phyloP scores from a whole-genome alignment of 768 basidiomycete species.

The Trametes cubensis region DNA sequence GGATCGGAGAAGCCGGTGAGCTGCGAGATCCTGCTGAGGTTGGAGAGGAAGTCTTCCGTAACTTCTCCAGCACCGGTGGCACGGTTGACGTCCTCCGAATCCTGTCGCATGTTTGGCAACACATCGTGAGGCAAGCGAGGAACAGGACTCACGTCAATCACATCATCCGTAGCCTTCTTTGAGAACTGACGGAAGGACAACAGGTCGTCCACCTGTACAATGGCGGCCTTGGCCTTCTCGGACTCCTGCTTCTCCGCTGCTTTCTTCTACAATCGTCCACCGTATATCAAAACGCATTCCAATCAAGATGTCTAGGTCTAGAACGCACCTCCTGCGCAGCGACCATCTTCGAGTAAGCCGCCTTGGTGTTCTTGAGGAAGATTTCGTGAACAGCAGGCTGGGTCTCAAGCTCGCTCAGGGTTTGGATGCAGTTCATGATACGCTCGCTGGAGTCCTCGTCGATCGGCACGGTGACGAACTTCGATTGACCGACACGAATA shows the following conservation, averaged over 20 bases:
- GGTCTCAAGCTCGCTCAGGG: conserved; percentile 76
- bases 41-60: conserved; percentile 92
- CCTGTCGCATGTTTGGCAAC: conserved; percentile 48
- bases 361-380: conserved; percentile 85
- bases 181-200: conserved; percentile 93
- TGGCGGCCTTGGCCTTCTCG: conserved; percentile 64
- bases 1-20: conserved; percentile 98
- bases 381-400: conserved; percentile 63
- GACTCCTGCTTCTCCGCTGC: conserved; percentile 88
- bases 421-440: conserved; percentile 94
- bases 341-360: conserved; percentile 95
- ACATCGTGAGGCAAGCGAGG: not conserved
- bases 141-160: conserved; percentile 60
- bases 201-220: conserved; percentile 93
- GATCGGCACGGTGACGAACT: conserved; percentile 91
- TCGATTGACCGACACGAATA: conserved; percentile 96
- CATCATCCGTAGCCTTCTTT: conserved; percentile 84
- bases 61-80: conserved; percentile 86
- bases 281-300: not conserved
- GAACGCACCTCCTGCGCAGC: conserved; percentile 80
- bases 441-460: conserved; percentile 98
- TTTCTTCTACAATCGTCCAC: conserved; percentile 62
- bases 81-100: conserved; percentile 83
- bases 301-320: not conserved
- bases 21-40: conserved; percentile 89